These are phyloP conservation scores for Cyberlindnera suaveolens DNA, from an alignment of 805 yeast genomes.

Conservation along the genomic window DNA sequence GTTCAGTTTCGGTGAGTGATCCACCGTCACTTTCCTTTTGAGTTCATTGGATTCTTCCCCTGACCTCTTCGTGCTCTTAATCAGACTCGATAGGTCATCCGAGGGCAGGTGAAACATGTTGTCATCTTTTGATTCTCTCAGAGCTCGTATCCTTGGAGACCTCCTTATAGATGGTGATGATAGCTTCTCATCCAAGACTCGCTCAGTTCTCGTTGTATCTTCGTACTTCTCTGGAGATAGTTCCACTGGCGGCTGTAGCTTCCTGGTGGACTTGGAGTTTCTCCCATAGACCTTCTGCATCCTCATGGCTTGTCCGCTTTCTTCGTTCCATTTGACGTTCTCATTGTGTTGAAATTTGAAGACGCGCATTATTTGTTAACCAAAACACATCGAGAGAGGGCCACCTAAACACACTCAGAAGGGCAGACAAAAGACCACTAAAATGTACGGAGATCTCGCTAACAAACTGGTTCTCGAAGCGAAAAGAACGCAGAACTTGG, in stretches of 20 bases:
- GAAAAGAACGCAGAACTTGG: constrained; percentile 64
- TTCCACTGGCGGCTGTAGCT: neutral
- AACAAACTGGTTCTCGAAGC: constrained; percentile 82
- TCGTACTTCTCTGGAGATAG: neutral
- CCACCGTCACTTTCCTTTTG: neutral
- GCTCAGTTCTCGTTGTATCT: neutral
- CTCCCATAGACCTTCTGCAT: too few species aligned
- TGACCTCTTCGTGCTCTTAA: too few species aligned
- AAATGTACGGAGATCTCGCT: constrained; percentile 90
- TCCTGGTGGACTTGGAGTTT: too few species aligned
- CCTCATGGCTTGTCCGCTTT: too few species aligned
- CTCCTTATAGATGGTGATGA: neutral
- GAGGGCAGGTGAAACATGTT: too few species aligned
- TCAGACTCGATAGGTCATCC: too few species aligned
- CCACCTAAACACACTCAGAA: too few species aligned
- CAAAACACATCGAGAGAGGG: too few species aligned
- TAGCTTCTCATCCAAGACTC: too few species aligned
- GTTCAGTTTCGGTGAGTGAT: constrained; percentile 4
- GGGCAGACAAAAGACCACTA: too few species aligned
- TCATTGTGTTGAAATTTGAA: neutral
- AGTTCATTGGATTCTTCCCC: neutral
- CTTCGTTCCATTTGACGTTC: neutral
- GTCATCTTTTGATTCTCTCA: too few species aligned
- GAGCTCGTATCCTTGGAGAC: neutral
- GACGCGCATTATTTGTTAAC: too few species aligned